These are phyloP conservation scores for Protomyces macrosporus DNA, from an alignment of 1,139 yeast species.

Conservation along the genomic window DNA sequence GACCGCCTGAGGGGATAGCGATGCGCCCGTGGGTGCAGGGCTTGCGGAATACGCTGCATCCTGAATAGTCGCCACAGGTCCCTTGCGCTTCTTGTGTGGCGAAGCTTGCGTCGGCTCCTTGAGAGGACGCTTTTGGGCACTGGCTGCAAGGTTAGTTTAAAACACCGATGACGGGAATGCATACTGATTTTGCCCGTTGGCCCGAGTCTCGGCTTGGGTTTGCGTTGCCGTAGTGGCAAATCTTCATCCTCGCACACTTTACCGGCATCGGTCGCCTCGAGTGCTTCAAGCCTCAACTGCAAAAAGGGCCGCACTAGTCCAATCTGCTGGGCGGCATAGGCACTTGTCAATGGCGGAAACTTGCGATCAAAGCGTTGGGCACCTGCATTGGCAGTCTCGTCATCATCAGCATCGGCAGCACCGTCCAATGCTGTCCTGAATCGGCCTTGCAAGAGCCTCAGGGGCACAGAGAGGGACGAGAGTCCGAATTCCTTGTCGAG, in stretches of 20 bases:
- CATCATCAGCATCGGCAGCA: slow-evolving; percentile 31
- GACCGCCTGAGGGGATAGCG: background rate
- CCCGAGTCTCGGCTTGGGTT: slow-evolving; percentile 78
- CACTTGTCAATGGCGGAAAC: slow-evolving; percentile 46
- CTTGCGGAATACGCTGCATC: background rate
- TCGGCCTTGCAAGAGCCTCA: slow-evolving; percentile 78
- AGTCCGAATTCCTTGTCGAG: slow-evolving; percentile 89
- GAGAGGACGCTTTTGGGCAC: slow-evolving; percentile 17
- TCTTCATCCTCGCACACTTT: slow-evolving; percentile 67
- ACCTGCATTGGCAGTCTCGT: slow-evolving; percentile 25
- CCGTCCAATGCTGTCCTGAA: slow-evolving; percentile 43
- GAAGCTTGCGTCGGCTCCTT: slow-evolving; percentile 22
- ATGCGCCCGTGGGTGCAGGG: background rate
- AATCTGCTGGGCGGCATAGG: slow-evolving; percentile 49
- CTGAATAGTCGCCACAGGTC: background rate
- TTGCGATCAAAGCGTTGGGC: slow-evolving; percentile 37
- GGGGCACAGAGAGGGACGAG: slow-evolving; percentile 77
- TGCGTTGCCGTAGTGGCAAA: slow-evolving; percentile 66
- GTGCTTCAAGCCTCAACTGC: slow-evolving; percentile 34
- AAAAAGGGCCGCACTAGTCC: slow-evolving; percentile 60
- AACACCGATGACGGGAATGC: background rate
- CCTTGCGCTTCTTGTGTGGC: slow-evolving; percentile 15
- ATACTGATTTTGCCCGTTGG: slow-evolving; percentile 76
- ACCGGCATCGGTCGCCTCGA: slow-evolving; percentile 44
- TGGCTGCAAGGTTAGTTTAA: background rate